A percentile compares a stretch with the other conserved stretches of the same genome.
These are phyloP conservation scores for Lactarius hengduanensis DNA, from an alignment of 768 basidiomycete genomes.

Conservation along the genomic window DNA sequence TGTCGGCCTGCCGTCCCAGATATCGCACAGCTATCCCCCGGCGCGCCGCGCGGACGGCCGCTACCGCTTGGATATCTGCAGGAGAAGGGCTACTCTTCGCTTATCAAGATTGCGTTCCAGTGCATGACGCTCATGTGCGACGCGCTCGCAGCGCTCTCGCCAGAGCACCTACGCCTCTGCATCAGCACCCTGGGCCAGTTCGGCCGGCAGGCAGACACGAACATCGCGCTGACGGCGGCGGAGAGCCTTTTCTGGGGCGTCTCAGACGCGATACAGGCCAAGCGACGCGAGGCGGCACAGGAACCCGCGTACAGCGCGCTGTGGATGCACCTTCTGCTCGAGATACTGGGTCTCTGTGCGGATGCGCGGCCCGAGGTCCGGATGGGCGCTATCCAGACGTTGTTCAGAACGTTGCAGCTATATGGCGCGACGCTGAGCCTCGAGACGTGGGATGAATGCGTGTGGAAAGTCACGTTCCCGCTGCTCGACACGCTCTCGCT, in stretches of 20 bases:
- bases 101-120: conserved; percentile 93
- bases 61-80: conserved; percentile 54
- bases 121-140: conserved; percentile 94
- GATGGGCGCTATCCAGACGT: conserved; percentile 90
- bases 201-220: conserved; percentile 90
- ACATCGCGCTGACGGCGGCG: conserved; percentile 92
- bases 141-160: conserved; percentile 77
- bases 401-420: conserved; percentile 91
- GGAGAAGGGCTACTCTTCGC: conserved; percentile 67
- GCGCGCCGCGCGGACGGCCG: conserved; percentile 14
- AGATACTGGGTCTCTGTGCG: conserved; percentile 78
- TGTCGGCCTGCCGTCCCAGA: conserved; percentile 58
- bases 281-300: conserved; percentile 62
- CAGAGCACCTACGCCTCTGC: conserved; percentile 80
- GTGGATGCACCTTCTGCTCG: conserved; percentile 91
- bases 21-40: conserved; percentile 33
- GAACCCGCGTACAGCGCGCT: conserved; percentile 74
- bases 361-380: conserved; percentile 86
- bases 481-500: conserved; percentile 68
- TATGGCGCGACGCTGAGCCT: conserved; percentile 84
- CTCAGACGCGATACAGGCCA: conserved; percentile 90
- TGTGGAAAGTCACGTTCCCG: conserved; percentile 91
- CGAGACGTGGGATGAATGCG: conserved; percentile 85
- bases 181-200: conserved; percentile 91
- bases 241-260: conserved; percentile 94